Percentiles rank a stretch among this genome's conserved stretches.
Conservation (phyloP, 176 grass and related monocot genomes). For the Juncus inflexus region DNA sequence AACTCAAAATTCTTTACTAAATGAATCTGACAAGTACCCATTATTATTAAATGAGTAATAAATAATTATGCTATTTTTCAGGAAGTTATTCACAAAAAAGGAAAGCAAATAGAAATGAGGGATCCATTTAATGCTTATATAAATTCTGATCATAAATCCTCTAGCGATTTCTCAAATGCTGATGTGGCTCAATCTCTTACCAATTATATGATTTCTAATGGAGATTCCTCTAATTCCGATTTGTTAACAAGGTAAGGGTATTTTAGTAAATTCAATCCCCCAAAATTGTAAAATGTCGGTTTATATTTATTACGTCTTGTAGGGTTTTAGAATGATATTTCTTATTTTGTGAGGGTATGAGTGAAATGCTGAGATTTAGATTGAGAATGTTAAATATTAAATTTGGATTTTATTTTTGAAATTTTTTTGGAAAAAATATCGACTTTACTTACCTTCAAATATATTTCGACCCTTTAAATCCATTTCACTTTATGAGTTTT, state of each 20-base stretch:
- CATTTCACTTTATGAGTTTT: no score
- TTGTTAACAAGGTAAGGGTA: conserved; percentile 37
- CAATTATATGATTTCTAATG: conserved; percentile 36
- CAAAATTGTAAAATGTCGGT: neutral
- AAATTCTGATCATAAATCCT: conserved; percentile 26
- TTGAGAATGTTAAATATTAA: no score
- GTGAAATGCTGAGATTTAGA: no score
- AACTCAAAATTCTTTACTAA: no score
- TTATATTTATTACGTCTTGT: no score
- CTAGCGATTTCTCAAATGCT: conserved; percentile 32
- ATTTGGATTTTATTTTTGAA: no score
- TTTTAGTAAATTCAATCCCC: conserved; percentile 24
- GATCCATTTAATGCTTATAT: conserved; percentile 47
- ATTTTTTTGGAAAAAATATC: no score
- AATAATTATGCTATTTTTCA: conserved; percentile 4
- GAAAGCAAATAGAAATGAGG: conserved; percentile 33
- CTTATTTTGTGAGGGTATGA: no score
- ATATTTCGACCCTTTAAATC: no score
- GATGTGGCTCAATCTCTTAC: conserved; percentile 13
- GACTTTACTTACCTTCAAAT: no score
- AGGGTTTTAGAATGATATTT: neutral
- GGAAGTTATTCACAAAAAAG: conserved; percentile 6
- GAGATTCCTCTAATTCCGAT: conserved; percentile 30
- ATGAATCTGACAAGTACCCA: no score
- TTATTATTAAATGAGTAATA: no score